These are phyloP conservation scores for Hondaea fermentalgiana DNA, from an alignment of 108 stramenopile species.

Conservation along the genomic window DNA sequence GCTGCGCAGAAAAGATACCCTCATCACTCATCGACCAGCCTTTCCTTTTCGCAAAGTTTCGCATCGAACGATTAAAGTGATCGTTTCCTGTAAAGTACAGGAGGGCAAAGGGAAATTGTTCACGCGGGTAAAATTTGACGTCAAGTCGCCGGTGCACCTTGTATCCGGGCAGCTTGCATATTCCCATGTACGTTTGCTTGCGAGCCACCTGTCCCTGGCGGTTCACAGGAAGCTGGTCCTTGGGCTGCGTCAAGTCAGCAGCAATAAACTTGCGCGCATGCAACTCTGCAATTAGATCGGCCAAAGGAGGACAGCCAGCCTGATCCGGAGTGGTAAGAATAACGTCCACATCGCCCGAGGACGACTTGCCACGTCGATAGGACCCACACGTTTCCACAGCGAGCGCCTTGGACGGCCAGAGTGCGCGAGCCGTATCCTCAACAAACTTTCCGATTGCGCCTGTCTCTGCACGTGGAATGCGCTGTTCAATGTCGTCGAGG, in stretches of 20 bases:
- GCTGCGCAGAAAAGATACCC: neutral
- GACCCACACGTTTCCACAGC: neutral
- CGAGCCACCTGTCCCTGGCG: neutral
- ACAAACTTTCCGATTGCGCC: neutral
- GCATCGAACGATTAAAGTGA: constrained; percentile 52
- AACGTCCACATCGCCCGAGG: neutral
- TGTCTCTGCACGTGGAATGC: neutral
- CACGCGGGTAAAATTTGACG: constrained; percentile 34
- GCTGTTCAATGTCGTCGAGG: neutral
- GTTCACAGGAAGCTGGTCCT: neutral
- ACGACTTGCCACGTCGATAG: neutral
- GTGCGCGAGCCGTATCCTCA: neutral
- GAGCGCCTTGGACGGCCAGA: neutral
- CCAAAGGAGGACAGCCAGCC: neutral
- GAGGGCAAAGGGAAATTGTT: constrained; percentile 36
- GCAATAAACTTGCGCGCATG: neutral
- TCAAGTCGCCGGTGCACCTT: constrained; percentile 25
- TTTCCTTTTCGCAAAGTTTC: constrained; percentile 35
- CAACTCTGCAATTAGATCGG: neutral
- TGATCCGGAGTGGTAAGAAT: neutral
- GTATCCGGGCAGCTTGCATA: neutral
- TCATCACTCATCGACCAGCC: constrained; percentile 27
- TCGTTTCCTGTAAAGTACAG: constrained; percentile 55
- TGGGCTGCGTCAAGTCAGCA: neutral
- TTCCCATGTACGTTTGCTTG: constrained; percentile 8